A percentile compares a stretch with the other conserved stretches of the same genome.
Conservation (phyloP, 306 rosid species). For the Alnus rubra region DNA sequence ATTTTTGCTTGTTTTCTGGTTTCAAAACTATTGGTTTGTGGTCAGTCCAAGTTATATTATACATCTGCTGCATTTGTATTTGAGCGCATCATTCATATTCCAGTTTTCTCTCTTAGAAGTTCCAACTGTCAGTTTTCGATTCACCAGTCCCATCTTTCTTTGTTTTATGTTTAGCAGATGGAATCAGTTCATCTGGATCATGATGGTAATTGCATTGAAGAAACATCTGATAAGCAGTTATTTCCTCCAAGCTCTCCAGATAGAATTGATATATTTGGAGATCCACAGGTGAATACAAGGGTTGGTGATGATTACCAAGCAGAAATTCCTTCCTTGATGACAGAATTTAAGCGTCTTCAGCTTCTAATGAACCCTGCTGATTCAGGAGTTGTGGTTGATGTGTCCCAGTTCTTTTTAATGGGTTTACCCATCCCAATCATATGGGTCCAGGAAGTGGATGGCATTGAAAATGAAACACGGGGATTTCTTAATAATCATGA, state of each 20-base stretch:
- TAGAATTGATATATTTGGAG: constrained; percentile 40
- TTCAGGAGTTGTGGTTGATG: constrained; percentile 32
- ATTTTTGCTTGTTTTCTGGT: not conserved
- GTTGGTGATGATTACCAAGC: constrained; percentile 69
- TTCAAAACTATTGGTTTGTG: not conserved
- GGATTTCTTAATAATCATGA: constrained; percentile 33
- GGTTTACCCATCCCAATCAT: constrained; percentile 57
- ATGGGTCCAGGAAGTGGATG: constrained; percentile 43
- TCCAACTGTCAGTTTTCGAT: constrained; percentile 19
- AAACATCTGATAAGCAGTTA: constrained; percentile 32
- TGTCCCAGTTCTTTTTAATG: constrained; percentile 39
- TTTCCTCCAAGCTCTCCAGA: constrained; percentile 49
- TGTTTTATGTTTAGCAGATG: constrained; percentile 46
- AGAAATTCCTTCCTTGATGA: constrained; percentile 49
- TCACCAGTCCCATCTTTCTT: constrained; percentile 13
- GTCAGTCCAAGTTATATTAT: not conserved
- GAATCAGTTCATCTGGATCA: constrained; percentile 33
- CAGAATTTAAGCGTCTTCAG: constrained; percentile 41
- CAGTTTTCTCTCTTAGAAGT: constrained; percentile 11
- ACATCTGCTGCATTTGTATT: constrained; percentile 20
- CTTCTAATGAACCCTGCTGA: constrained; percentile 41
- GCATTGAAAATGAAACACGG: constrained; percentile 21
- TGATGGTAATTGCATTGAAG: constrained; percentile 38
- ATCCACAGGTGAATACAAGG: constrained; percentile 46
- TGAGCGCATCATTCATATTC: constrained; percentile 22